Percentiles rank a stretch among this genome's conserved stretches.
Conservation (phyloP, 495 filamentous ascomycete species). For the Aspergillus mulundensis region DNA sequence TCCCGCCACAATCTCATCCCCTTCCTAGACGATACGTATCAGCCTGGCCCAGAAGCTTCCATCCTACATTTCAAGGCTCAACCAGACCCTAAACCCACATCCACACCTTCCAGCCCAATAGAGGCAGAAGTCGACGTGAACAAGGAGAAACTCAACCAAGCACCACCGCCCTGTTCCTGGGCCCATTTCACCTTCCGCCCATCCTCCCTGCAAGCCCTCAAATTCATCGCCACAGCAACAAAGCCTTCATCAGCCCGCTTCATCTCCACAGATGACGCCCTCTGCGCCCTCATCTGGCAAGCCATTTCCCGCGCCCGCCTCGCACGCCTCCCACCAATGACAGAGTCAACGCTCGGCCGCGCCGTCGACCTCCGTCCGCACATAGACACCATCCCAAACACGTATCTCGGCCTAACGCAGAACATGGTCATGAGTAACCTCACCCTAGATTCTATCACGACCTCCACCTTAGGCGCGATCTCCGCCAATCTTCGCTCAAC, state of each 20-base stretch:
- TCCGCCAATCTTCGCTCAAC: too few relatives aligned
- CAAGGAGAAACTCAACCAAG: too few relatives aligned
- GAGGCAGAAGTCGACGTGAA: too few relatives aligned
- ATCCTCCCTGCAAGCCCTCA: slow-evolving; percentile 34
- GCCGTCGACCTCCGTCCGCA: slow-evolving; percentile 49
- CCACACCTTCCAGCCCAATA: too few relatives aligned
- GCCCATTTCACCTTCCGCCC: slow-evolving; percentile 37
- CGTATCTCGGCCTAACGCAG: slow-evolving; percentile 44
- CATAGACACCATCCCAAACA: slow-evolving; percentile 32
- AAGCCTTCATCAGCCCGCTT: slow-evolving; percentile 15
- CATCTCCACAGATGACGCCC: slow-evolving; percentile 52
- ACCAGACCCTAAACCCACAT: too few relatives aligned
- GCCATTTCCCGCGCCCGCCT: slow-evolving; percentile 42
- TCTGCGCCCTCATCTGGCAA: slow-evolving; percentile 53
- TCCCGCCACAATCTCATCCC: neutral
- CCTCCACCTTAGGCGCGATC: slow-evolving; percentile 6
- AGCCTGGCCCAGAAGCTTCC: too few relatives aligned
- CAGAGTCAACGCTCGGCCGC: slow-evolving; percentile 38
- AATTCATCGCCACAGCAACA: slow-evolving; percentile 32
- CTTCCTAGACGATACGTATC: too few relatives aligned
- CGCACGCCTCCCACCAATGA: slow-evolving; percentile 29
- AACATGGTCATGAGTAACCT: slow-evolving; percentile 22
- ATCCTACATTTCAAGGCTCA: too few relatives aligned
- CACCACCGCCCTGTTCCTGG: slow-evolving; percentile 24
- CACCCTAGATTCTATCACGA: too few relatives aligned